A percentile compares a stretch with the other conserved stretches of the same genome.
These are phyloP conservation scores for Zizania palustris DNA, from an alignment of 202 grass and related monocot species.

Conservation along the genomic window DNA sequence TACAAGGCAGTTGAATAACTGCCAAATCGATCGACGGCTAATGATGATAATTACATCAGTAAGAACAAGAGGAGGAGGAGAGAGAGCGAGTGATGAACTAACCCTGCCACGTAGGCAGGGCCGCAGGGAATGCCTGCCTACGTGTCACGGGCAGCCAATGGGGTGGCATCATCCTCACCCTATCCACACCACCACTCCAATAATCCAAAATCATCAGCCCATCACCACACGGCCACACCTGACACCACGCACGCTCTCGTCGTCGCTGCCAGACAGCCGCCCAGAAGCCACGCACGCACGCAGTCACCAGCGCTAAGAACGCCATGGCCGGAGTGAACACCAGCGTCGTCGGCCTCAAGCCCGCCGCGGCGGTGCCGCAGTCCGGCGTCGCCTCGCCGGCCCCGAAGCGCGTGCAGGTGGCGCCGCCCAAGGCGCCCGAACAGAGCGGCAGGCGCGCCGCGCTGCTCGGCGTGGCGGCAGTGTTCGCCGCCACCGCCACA, in stretches of 20 bases:
- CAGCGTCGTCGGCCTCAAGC: conserved; percentile 68
- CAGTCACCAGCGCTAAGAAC: background rate
- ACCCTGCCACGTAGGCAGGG: background rate
- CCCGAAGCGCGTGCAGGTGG: conserved; percentile 40
- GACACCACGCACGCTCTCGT: no score
- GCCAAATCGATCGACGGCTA: no score
- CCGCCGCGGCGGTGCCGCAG: conserved; percentile 52
- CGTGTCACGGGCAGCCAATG: conserved; percentile 49
- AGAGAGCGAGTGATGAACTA: no score
- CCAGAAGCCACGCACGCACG: background rate
- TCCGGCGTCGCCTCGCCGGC: conserved; percentile 28
- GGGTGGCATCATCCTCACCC: conserved; percentile 68
- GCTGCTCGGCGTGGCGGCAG: conserved; percentile 75
- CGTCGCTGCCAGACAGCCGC: conserved; percentile 15
- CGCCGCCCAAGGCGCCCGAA: conserved; percentile 18
- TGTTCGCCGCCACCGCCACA: conserved; percentile 48
- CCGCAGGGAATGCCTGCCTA: background rate
- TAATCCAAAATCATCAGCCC: no score
- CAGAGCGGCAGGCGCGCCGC: conserved; percentile 47
- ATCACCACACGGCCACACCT: no score
- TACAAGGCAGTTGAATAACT: no score
- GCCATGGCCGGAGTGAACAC: conserved; percentile 71
- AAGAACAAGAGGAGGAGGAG: no score
- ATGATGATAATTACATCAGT: no score
- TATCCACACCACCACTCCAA: conserved; percentile 78